A percentile compares a stretch with the other conserved stretches of the same genome.
Evolutionary conservation across 2,329 filamentous ascomycete species (phyloP).

Genomic region (Aureobasidium uvarum): DNA sequence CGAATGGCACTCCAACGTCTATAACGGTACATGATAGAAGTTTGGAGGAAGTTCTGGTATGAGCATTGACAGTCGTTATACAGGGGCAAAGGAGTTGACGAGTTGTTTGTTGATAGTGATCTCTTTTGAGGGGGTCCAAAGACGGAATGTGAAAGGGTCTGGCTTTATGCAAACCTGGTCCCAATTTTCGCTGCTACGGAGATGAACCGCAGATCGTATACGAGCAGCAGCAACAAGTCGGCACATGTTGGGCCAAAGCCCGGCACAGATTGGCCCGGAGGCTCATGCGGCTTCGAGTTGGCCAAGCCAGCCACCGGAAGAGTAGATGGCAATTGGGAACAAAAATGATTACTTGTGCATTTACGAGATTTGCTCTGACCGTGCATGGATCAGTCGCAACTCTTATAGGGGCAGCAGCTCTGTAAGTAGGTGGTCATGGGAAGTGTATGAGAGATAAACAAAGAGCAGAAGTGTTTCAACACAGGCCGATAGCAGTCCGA

Average conservation of each 20-base stretch:
- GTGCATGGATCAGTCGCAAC: background rate
- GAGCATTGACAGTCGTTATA: conserved; percentile 17
- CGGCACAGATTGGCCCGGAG: background rate
- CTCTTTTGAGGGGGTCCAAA: background rate
- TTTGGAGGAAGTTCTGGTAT: background rate
- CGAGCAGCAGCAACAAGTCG: background rate
- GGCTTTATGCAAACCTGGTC: conserved; percentile 11
- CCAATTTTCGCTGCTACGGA: conserved; percentile 3
- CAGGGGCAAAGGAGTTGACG: conserved; percentile 11
- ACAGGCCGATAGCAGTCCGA: conserved; percentile 8
- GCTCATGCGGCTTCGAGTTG: background rate
- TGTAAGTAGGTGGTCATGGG: background rate
- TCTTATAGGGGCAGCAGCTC: background rate
- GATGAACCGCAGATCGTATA: conserved; percentile 10
- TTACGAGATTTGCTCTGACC: background rate
- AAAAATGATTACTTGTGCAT: background rate
- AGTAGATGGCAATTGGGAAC: background rate
- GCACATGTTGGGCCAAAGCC: background rate
- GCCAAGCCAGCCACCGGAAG: background rate
- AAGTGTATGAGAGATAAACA: conserved; percentile 4
- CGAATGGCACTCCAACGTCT: conserved; percentile 3
- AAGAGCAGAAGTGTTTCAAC: conserved; percentile 4
- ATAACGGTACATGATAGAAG: conserved; percentile 10
- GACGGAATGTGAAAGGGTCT: background rate
- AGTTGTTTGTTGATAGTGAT: conserved; percentile 14